Evolutionary conservation across 208 protist species (phyloP).

Genomic region (Trypanosoma theileri): DNA sequence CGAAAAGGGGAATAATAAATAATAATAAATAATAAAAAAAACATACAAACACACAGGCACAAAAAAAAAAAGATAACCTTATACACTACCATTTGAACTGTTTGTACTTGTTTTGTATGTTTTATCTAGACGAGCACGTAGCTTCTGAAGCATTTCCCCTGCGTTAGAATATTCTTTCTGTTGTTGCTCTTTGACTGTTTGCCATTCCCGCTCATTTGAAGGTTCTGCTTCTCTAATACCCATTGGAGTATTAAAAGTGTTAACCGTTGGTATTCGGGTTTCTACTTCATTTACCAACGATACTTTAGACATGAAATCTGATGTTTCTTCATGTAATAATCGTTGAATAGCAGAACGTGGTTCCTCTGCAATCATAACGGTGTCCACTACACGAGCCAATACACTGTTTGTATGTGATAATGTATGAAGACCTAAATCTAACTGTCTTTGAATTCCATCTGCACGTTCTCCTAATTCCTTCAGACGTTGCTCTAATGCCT

Average conservation of each 20-base stretch:
- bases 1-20: constrained; percentile 8
- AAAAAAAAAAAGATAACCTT: constrained; percentile 15
- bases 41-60: background rate
- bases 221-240: background rate
- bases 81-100: background rate
- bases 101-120: constrained; percentile 7
- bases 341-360: constrained; percentile 17
- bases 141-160: constrained; percentile 15
- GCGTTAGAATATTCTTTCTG: background rate
- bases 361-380: constrained; percentile 23
- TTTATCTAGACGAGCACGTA: constrained; percentile 21
- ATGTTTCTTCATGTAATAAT: constrained; percentile 4
- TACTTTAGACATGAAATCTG: background rate
- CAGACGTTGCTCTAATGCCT: constrained; percentile 18
- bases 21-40: constrained; percentile 12
- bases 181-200: background rate
- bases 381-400: constrained; percentile 29
- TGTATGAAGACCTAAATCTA: constrained; percentile 31
- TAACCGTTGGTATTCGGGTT: background rate
- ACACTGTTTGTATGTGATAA: constrained; percentile 35
- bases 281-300: background rate
- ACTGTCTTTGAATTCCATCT: constrained; percentile 20
- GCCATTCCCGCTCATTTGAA: background rate
- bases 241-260: background rate
- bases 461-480: constrained; percentile 10